Percentiles rank a stretch among this genome's conserved stretches.
phyloP scores from a whole-genome alignment of 2,329 filamentous ascomycete genomes.

The Cryphonectria japonica region DNA sequence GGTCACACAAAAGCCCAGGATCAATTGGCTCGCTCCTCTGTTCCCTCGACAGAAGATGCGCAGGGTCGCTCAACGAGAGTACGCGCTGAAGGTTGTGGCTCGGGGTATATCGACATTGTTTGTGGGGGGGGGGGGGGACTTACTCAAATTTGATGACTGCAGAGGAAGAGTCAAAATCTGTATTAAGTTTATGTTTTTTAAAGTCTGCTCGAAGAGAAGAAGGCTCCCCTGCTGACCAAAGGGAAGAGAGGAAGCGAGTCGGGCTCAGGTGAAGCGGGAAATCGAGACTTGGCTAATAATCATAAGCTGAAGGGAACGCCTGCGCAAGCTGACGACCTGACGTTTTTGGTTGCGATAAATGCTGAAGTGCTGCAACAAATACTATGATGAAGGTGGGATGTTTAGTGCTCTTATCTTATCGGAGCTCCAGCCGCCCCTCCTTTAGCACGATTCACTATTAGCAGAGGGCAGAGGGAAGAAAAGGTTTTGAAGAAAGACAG shows the following conservation, averaged over 20 bases:
- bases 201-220: neutral
- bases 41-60: neutral
- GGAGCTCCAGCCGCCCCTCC: constrained; percentile 13
- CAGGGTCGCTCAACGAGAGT: neutral
- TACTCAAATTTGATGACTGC: neutral
- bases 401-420: constrained; percentile 30
- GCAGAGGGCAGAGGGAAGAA: constrained; percentile 3
- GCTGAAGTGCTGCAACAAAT: neutral
- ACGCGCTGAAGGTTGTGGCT: neutral
- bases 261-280: neutral
- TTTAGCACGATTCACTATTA: neutral
- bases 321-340: neutral
- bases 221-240: neutral
- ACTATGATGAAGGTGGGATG: constrained; percentile 24
- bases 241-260: neutral
- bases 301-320: constrained; percentile 3
- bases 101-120: neutral
- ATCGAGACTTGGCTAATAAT: neutral
- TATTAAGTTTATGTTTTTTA: neutral
- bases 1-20: neutral
- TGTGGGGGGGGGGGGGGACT: neutral
- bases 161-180: neutral
- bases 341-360: neutral
- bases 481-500: neutral
- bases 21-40: neutral